Evolutionary conservation across 1,139 yeast genomes (phyloP).

Genomic region (Saccharomyces hybrid): DNA sequence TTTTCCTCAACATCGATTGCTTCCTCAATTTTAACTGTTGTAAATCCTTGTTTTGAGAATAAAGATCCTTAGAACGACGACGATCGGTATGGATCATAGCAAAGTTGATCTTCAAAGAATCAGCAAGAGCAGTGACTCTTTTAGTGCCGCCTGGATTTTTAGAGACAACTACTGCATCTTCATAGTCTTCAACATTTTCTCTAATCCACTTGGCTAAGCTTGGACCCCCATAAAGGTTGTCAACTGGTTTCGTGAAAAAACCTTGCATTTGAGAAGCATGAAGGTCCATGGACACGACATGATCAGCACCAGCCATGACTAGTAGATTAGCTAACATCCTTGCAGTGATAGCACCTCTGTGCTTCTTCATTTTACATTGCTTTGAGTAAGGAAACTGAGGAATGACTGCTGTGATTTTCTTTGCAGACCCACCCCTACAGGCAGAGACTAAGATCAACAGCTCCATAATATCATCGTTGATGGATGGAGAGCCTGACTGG

Average conservation of each 20-base stretch:
- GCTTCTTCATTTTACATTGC: slow-evolving; percentile 96
- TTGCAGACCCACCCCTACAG: slow-evolving; percentile 95
- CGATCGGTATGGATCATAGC: slow-evolving; percentile 99
- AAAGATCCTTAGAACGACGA: slow-evolving; percentile 75
- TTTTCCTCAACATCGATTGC: slow-evolving; percentile 34
- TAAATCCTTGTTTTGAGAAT: slow-evolving; percentile 35
- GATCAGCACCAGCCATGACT: slow-evolving; percentile 98
- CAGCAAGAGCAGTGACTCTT: slow-evolving; percentile 94
- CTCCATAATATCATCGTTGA: slow-evolving; percentile 96
- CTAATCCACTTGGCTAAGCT: slow-evolving; percentile 94
- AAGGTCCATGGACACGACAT: slow-evolving; percentile 93
- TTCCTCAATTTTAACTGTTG: slow-evolving; percentile 33
- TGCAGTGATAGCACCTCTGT: slow-evolving; percentile 98
- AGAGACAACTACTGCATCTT: slow-evolving; percentile 76
- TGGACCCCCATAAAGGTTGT: slow-evolving; percentile 92
- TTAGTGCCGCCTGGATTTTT: slow-evolving; percentile 99
- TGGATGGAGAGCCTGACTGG: slow-evolving; percentile 82
- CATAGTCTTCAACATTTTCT: slow-evolving; percentile 77
- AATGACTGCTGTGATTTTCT: slow-evolving; percentile 91
- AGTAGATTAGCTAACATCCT: slow-evolving; percentile 93
- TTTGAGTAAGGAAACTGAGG: slow-evolving; percentile 97
- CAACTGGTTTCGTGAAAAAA: slow-evolving; percentile 93
- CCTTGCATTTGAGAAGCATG: slow-evolving; percentile 99
- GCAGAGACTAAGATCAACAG: slow-evolving; percentile 86
- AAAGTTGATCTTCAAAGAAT: slow-evolving; percentile 85